Evolutionary conservation across 805 yeast genomes (phyloP).

Genomic region (Candida golubevii): DNA sequence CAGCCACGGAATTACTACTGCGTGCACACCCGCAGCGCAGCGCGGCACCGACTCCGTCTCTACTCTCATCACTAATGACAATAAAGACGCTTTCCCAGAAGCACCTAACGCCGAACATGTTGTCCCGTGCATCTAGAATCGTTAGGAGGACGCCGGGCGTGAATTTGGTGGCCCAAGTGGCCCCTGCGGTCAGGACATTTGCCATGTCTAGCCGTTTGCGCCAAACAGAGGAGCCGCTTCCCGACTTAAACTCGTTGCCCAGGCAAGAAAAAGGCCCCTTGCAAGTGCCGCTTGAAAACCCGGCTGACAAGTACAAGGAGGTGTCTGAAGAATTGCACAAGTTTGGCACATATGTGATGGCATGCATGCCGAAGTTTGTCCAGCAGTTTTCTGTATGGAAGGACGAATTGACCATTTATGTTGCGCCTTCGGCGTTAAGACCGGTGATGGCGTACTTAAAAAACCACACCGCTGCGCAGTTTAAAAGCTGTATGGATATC

Average conservation of each 20-base stretch:
- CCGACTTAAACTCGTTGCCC: constrained; percentile 34
- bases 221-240: constrained; percentile 25
- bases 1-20: constrained; percentile 15
- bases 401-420: constrained; percentile 73
- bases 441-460: constrained; percentile 69
- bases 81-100: neutral
- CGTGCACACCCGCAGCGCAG: constrained; percentile 13
- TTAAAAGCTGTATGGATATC: constrained; percentile 71
- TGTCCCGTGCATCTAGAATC: constrained; percentile 15
- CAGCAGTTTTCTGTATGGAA: constrained; percentile 89
- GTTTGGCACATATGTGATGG: constrained; percentile 75
- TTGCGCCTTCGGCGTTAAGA: constrained; percentile 69
- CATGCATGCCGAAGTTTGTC: constrained; percentile 73
- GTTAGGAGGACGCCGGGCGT: constrained; percentile 10
- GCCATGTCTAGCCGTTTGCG: constrained; percentile 2
- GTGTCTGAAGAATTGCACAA: constrained; percentile 69
- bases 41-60: neutral
- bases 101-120: constrained; percentile 6
- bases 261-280: constrained; percentile 31
- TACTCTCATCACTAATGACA: neutral
- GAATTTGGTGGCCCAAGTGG: constrained; percentile 5
- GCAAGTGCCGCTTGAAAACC: constrained; percentile 58
- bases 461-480: constrained; percentile 78
- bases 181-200: constrained; percentile 1
- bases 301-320: constrained; percentile 69